Percentiles rank a stretch among this genome's conserved stretches.
Conservation (phyloP, 2,329 filamentous ascomycete species). For the Furcasterigmium furcatum region DNA sequence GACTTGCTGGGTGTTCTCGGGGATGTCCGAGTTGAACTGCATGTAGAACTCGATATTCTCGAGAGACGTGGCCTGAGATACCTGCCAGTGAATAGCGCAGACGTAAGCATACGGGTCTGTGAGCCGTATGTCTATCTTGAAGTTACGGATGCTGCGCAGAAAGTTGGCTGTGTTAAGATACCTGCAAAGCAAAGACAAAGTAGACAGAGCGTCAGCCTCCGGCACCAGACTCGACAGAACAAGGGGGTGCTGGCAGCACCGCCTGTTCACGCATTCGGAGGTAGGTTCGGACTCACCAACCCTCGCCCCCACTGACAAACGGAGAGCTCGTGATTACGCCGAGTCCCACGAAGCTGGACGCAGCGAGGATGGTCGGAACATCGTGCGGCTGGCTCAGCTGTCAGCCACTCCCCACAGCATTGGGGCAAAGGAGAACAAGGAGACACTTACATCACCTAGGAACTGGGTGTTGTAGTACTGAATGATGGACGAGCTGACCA, state of each 20-base stretch:
- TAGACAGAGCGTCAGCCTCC: too few relatives aligned
- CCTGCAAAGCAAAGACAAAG: constrained; percentile 16
- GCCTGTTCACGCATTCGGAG: too few relatives aligned
- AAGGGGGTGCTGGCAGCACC: constrained; percentile 11
- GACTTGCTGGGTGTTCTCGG: constrained; percentile 13
- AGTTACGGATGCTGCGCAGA: constrained; percentile 61
- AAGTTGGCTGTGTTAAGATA: constrained; percentile 53
- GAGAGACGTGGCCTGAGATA: constrained; percentile 55
- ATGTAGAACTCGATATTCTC: constrained; percentile 49
- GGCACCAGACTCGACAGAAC: background rate
- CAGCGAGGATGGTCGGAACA: constrained; percentile 43
- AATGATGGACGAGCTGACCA: constrained; percentile 53
- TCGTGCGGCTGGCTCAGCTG: constrained; percentile 41
- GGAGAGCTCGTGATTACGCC: constrained; percentile 40
- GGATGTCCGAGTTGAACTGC: constrained; percentile 21
- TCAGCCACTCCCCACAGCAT: constrained; percentile 20
- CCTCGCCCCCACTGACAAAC: constrained; percentile 22
- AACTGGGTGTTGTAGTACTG: constrained; percentile 63
- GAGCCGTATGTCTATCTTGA: constrained; percentile 52
- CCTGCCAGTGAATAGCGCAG: constrained; percentile 58
- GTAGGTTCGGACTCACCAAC: constrained; percentile 30
- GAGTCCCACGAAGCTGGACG: constrained; percentile 49
- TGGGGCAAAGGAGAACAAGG: background rate
- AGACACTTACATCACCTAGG: constrained; percentile 43
- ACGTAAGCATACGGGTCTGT: constrained; percentile 23